Conservation (phyloP, 1,139 yeast genomes). For the Insectozyma bohioensis region DNA sequence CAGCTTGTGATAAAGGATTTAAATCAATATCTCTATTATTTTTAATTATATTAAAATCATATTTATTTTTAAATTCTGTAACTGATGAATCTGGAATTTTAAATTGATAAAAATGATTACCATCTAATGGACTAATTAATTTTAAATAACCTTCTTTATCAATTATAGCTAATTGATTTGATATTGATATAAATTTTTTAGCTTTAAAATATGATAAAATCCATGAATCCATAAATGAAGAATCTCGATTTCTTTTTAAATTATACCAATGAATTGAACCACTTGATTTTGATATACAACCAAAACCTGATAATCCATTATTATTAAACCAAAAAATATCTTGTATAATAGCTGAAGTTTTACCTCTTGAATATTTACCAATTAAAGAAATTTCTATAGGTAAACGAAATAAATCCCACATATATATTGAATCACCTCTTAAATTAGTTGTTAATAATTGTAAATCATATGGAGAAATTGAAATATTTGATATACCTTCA, state of each 20-base stretch:
- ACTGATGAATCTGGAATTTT: conserved; percentile 36
- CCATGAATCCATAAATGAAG: conserved; percentile 37
- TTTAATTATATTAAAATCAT: neutral
- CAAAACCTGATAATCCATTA: conserved; percentile 37
- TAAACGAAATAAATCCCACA: conserved; percentile 63
- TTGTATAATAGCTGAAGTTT: conserved; percentile 56
- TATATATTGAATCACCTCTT: conserved; percentile 62
- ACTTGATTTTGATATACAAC: conserved; percentile 52
- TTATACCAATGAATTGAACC: conserved; percentile 70
- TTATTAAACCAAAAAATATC: conserved; percentile 55
- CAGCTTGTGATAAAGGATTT: conserved; percentile 56
- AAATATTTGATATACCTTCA: conserved; percentile 60
- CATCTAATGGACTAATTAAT: conserved; percentile 45
- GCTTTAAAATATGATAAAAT: conserved; percentile 38
- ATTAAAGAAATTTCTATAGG: conserved; percentile 53
- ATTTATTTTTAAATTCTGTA: conserved; percentile 4
- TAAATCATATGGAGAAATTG: conserved; percentile 63
- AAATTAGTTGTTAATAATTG: conserved; percentile 55
- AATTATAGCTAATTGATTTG: conserved; percentile 39
- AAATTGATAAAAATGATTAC: conserved; percentile 44
- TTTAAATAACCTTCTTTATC: conserved; percentile 38
- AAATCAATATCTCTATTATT: neutral
- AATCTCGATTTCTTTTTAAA: conserved; percentile 21
- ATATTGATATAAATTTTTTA: conserved; percentile 25
- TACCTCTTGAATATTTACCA: conserved; percentile 65